Evolutionary conservation across 140 eudicot genomes (phyloP).

Genomic region (Flaveria floridana): DNA sequence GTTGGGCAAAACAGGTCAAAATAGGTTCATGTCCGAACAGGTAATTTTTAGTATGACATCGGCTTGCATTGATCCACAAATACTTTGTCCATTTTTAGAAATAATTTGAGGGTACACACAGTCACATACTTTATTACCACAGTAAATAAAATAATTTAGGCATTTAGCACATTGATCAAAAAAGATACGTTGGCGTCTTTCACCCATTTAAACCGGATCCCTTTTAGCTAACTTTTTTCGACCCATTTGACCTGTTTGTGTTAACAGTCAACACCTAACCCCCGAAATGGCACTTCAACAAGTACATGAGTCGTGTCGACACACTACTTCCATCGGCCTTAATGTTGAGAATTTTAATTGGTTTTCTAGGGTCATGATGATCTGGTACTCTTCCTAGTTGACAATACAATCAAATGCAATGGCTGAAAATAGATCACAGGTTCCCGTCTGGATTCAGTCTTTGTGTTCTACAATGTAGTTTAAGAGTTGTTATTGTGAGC

Average conservation of each 20-base stretch:
- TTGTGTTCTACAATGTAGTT: neutral
- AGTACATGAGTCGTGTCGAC: neutral
- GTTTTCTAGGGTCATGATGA: slow-evolving; percentile 21
- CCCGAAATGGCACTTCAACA: neutral
- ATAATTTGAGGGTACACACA: neutral
- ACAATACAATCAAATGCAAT: slow-evolving; percentile 11
- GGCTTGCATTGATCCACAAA: neutral
- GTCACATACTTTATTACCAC: neutral
- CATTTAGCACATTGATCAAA: neutral
- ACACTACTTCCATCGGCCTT: neutral
- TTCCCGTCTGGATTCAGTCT: slow-evolving; percentile 9
- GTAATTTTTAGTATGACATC: neutral
- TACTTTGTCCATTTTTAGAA: neutral
- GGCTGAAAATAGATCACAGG: slow-evolving; percentile 13
- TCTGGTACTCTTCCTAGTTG: slow-evolving; percentile 11
- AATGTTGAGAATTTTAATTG: neutral
- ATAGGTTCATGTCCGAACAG: neutral
- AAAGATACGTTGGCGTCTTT: neutral
- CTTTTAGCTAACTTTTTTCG: neutral
- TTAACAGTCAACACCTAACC: neutral
- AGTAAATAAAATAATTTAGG: neutral
- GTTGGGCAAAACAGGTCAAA: neutral
- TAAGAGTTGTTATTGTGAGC: slow-evolving; percentile 1
- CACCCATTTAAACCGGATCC: neutral
- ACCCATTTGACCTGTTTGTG: neutral